Evolutionary conservation across 1,139 yeast species (phyloP).

Genomic region (Yamadazyma spencermartinsiae): DNA sequence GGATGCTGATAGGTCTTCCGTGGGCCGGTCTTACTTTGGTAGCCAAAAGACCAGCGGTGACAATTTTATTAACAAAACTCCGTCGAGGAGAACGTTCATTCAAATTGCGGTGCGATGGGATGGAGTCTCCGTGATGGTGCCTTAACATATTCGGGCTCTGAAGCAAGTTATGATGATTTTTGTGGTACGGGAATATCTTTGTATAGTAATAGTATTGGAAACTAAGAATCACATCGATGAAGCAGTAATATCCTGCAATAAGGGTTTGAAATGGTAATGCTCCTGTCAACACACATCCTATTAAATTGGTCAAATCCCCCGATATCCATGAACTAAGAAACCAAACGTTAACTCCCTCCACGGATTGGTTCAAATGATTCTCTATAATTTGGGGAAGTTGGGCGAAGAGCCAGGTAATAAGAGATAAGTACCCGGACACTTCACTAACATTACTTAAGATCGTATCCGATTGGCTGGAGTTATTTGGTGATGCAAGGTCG

Average conservation of each 20-base stretch:
- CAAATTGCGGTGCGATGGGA: no score
- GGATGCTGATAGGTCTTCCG: slow-evolving; percentile 8
- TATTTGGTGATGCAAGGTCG: no score
- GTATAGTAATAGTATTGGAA: slow-evolving; percentile 49
- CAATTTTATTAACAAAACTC: slow-evolving; percentile 8
- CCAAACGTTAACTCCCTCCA: slow-evolving; percentile 75
- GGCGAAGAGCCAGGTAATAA: slow-evolving; percentile 70
- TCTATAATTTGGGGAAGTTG: slow-evolving; percentile 81
- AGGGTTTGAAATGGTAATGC: slow-evolving; percentile 75
- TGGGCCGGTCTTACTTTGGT: slow-evolving; percentile 8
- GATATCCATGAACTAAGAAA: slow-evolving; percentile 72
- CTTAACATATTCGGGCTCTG: slow-evolving; percentile 26
- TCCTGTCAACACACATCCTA: slow-evolving; percentile 72
- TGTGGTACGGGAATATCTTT: slow-evolving; percentile 22
- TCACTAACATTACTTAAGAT: slow-evolving; percentile 5
- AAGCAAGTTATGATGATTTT: slow-evolving; percentile 24
- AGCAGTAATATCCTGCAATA: slow-evolving; percentile 68
- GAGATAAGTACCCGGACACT: slow-evolving; percentile 25
- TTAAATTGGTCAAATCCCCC: slow-evolving; percentile 78
- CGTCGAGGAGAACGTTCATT: no score
- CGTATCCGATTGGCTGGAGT: no score
- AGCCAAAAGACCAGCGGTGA: slow-evolving; percentile 13
- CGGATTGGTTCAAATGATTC: slow-evolving; percentile 72
- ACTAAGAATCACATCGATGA: slow-evolving; percentile 69
- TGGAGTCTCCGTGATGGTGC: slow-evolving; percentile 8